Evolutionary conservation across 805 yeast genomes (phyloP).

Genomic region (Lipomyces sp.): DNA sequence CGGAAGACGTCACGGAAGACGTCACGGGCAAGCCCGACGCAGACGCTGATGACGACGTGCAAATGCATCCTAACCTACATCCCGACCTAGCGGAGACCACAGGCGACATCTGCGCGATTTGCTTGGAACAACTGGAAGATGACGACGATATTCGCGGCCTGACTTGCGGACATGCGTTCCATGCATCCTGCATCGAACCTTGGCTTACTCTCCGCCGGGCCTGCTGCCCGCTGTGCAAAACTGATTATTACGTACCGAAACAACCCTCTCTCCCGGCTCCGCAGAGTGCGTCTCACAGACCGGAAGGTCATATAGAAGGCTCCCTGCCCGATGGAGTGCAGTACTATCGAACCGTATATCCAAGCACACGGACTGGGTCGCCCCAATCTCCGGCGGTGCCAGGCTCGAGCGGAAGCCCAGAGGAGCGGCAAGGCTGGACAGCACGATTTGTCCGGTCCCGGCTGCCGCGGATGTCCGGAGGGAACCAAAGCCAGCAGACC

Average conservation of each 20-base stretch:
- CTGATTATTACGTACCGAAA: conserved; percentile 50
- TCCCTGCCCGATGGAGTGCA: background rate
- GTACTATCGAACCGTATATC: background rate
- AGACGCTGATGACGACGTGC: conserved; percentile 29
- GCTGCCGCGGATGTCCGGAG: background rate
- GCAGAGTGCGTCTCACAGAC: background rate
- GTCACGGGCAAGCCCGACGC: conserved; percentile 5
- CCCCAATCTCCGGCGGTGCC: background rate
- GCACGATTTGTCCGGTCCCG: background rate
- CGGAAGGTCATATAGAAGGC: background rate
- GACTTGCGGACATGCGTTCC: conserved; percentile 81
- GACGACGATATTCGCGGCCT: conserved; percentile 68
- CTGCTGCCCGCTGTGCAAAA: conserved; percentile 80
- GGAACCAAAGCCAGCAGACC: background rate
- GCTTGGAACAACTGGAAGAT: conserved; percentile 62
- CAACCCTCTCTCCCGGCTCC: conserved; percentile 2
- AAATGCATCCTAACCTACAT: conserved; percentile 22
- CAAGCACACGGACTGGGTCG: background rate
- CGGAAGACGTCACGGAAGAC: background rate
- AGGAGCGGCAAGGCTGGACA: too few species aligned
- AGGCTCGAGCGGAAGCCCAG: background rate
- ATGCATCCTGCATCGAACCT: conserved; percentile 72
- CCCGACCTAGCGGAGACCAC: conserved; percentile 24
- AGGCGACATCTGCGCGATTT: conserved; percentile 74
- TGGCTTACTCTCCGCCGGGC: conserved; percentile 75